A percentile compares a stretch with the other conserved stretches of the same genome.
Evolutionary conservation across 805 yeast genomes (phyloP).

Genomic region (Lachancea nothofagi): DNA sequence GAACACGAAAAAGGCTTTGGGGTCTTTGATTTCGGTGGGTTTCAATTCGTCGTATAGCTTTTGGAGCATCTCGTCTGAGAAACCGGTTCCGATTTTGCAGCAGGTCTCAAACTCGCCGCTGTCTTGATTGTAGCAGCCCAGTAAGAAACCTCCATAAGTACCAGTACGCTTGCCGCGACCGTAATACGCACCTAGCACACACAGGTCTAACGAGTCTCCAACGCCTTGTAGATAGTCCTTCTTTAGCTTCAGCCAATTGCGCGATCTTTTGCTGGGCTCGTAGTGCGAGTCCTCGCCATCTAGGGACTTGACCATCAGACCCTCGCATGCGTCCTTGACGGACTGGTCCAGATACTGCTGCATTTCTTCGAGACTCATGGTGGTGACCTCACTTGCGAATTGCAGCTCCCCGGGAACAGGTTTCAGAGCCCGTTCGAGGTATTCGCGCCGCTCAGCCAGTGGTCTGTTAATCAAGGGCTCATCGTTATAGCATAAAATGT

Average conservation of each 20-base stretch:
- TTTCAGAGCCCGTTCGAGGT: constrained; percentile 50
- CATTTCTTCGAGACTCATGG: constrained; percentile 66
- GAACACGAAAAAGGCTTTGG: constrained; percentile 63
- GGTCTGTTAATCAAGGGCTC: constrained; percentile 62
- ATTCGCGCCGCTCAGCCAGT: constrained; percentile 61
- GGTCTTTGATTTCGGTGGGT: constrained; percentile 57
- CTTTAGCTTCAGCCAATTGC: constrained; percentile 93
- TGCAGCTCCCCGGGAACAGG: constrained; percentile 71
- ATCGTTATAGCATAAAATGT: constrained; percentile 69
- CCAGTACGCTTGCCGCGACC: constrained; percentile 96
- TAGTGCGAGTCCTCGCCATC: constrained; percentile 76
- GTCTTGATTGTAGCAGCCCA: constrained; percentile 87
- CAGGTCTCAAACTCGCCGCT: constrained; percentile 91
- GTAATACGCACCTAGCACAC: constrained; percentile 87
- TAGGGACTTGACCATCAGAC: constrained; percentile 88
- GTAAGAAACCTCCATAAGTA: constrained; percentile 85
- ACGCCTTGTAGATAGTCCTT: constrained; percentile 93
- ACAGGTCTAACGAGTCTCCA: constrained; percentile 91
- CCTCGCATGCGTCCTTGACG: constrained; percentile 87
- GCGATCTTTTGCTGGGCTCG: constrained; percentile 90
- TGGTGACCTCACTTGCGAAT: constrained; percentile 69
- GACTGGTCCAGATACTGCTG: constrained; percentile 84
- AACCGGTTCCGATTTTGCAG: constrained; percentile 97
- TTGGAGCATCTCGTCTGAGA: constrained; percentile 76
- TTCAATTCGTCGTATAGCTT: constrained; percentile 54